Conservation (phyloP, 139 green algal genomes). For the Coelastrella sp. region DNA sequence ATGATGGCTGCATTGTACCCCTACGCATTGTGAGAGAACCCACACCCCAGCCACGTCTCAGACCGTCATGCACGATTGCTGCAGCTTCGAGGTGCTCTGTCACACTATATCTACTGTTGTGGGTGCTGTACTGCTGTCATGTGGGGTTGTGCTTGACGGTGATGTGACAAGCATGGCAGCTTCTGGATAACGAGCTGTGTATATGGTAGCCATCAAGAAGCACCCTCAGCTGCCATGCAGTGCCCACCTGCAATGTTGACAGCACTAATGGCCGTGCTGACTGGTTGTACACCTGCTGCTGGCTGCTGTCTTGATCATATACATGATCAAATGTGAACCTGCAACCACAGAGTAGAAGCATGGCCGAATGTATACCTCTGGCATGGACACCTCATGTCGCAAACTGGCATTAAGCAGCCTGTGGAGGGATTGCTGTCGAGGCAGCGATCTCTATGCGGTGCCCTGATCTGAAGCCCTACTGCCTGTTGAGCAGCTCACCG, state of each 20-base stretch:
- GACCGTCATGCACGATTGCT: not conserved
- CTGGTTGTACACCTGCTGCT: conserved; percentile 87
- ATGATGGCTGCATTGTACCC: conserved; percentile 96
- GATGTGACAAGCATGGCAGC: not conserved
- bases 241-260: conserved; percentile 76
- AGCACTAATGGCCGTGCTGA: conserved; percentile 83
- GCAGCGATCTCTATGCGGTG: too few relatives aligned
- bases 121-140: not conserved
- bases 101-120: not conserved
- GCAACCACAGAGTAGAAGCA: not conserved
- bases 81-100: not conserved
- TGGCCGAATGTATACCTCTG: too few relatives aligned
- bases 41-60: not conserved
- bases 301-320: conserved; percentile 80
- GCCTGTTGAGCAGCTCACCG: conserved; percentile 53
- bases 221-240: not conserved
- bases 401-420: too few relatives aligned
- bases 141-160: not conserved
- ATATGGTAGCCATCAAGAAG: too few relatives aligned
- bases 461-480: too few relatives aligned
- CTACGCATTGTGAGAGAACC: conserved; percentile 47
- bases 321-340: conserved; percentile 95
- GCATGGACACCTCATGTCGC: too few relatives aligned
- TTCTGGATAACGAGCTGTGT: too few relatives aligned
- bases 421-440: too few relatives aligned